phyloP scores from a whole-genome alignment of 2,329 filamentous ascomycete genomes.

The Ophiobolus disseminans region DNA sequence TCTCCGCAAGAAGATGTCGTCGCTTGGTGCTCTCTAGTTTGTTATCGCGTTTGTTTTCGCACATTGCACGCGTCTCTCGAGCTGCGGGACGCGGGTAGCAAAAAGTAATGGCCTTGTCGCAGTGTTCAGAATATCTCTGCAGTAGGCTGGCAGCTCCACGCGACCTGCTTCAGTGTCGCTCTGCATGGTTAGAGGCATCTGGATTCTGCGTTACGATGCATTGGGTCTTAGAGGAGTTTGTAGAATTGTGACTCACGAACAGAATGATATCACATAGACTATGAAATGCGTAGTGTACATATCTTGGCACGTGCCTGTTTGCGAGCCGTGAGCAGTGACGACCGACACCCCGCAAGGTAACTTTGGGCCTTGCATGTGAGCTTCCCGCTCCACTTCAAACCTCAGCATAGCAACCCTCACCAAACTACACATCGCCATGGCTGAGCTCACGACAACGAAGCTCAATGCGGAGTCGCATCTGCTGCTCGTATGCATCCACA shows the following conservation, averaged over 20 bases:
- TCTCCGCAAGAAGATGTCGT: conserved; percentile 98
- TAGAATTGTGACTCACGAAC: conserved; percentile 43
- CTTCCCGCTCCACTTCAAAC: conserved; percentile 11
- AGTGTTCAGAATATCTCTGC: conserved; percentile 40
- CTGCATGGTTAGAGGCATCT: conserved; percentile 41
- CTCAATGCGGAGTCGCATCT: conserved; percentile 79
- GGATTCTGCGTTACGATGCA: conserved; percentile 46
- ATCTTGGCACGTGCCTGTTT: conserved; percentile 18
- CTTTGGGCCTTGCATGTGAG: too few relatives aligned
- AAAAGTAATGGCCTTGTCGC: conserved; percentile 42
- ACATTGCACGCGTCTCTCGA: conserved; percentile 38
- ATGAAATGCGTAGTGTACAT: conserved; percentile 9
- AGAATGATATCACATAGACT: conserved; percentile 43
- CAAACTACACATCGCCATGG: conserved; percentile 41
- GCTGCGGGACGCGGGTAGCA: conserved; percentile 31
- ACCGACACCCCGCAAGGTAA: conserved; percentile 27
- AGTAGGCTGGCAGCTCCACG: conserved; percentile 43
- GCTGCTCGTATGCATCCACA: conserved; percentile 65
- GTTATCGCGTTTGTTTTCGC: conserved; percentile 16
- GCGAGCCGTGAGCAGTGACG: conserved; percentile 29
- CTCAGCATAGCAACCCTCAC: not conserved
- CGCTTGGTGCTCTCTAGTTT: conserved; percentile 76
- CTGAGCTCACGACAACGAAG: conserved; percentile 63
- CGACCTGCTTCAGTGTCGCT: conserved; percentile 44
- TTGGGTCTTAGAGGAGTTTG: conserved; percentile 49